These are phyloP conservation scores for Phytophthora palmivora DNA, from an alignment of 352 stramenopile species.

Conservation along the genomic window DNA sequence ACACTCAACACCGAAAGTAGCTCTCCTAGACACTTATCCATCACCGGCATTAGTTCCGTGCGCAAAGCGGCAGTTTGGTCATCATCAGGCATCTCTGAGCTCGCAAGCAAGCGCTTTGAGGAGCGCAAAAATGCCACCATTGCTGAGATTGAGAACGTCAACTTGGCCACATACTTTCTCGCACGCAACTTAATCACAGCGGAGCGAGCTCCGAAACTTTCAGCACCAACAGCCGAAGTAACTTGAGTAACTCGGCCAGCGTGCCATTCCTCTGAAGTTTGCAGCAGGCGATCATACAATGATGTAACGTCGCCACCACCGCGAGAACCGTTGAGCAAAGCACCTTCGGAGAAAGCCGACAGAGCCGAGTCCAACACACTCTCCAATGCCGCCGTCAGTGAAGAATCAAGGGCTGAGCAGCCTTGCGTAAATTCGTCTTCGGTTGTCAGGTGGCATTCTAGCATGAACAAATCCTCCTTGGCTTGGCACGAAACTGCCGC, in stretches of 20 bases:
- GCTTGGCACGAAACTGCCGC: conserved; percentile 64
- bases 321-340: conserved; percentile 42
- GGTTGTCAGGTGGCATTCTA: conserved; percentile 78
- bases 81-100: conserved; percentile 38
- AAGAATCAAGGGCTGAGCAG: conserved; percentile 53
- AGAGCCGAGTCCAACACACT: conserved; percentile 63
- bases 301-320: conserved; percentile 42
- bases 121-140: conserved; percentile 59
- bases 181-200: conserved; percentile 72
- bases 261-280: conserved; percentile 68
- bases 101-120: conserved; percentile 39
- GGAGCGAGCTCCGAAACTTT: conserved; percentile 66
- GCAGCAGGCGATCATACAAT: conserved; percentile 62
- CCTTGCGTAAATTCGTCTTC: conserved; percentile 63
- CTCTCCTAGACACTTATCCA: conserved; percentile 59
- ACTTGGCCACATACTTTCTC: conserved; percentile 52
- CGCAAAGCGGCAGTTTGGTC: conserved; percentile 36
- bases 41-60: conserved; percentile 37
- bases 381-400: conserved; percentile 54
- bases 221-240: conserved; percentile 24
- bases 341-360: conserved; percentile 62
- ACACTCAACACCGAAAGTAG: conserved; percentile 53
- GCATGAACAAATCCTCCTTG: conserved; percentile 76
- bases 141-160: conserved; percentile 64
- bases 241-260: conserved; percentile 27